Evolutionary conservation across 1,284 basidiomycete species (phyloP).

Genomic region (Puccinia brachypodii): DNA sequence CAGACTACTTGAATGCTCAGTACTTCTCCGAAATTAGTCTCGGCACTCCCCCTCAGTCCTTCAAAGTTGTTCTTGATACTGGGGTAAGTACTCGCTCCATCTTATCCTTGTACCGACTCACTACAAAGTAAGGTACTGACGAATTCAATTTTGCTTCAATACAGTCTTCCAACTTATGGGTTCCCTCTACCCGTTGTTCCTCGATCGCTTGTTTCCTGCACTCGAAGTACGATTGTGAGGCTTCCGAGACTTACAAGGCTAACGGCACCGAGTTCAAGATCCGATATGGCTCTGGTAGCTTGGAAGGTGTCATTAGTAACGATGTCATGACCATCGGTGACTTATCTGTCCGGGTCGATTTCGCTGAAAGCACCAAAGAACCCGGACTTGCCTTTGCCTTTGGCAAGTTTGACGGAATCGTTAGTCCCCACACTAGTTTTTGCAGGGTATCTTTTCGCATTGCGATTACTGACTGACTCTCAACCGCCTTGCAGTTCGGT

Average conservation of each 20-base stretch:
- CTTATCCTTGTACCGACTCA: constrained; percentile 75
- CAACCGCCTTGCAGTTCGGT: constrained; percentile 70
- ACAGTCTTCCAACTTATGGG: constrained; percentile 84
- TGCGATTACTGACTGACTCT: constrained; percentile 28
- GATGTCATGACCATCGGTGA: constrained; percentile 84
- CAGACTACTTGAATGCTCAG: constrained; percentile 97
- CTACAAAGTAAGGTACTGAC: constrained; percentile 66
- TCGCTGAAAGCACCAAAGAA: constrained; percentile 95
- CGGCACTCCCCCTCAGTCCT: constrained; percentile 73
- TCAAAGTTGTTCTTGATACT: constrained; percentile 47
- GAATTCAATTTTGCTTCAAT: constrained; percentile 25
- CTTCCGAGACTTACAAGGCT: constrained; percentile 82
- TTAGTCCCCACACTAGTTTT: background rate
- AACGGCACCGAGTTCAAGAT: constrained; percentile 92
- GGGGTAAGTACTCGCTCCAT: constrained; percentile 39
- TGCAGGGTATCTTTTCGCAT: background rate
- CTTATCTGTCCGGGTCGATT: constrained; percentile 78
- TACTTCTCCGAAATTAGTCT: constrained; percentile 88
- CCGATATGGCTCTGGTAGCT: constrained; percentile 92
- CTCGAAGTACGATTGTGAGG: constrained; percentile 81
- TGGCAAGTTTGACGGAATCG: constrained; percentile 68
- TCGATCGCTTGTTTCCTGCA: constrained; percentile 99
- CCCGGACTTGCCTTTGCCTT: constrained; percentile 97
- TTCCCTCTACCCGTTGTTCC: constrained; percentile 81
- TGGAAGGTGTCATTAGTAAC: constrained; percentile 92